Base-by-base conservation (phyloP, 2,329 filamentous ascomycete species). In the Alternaria sp. region DNA sequence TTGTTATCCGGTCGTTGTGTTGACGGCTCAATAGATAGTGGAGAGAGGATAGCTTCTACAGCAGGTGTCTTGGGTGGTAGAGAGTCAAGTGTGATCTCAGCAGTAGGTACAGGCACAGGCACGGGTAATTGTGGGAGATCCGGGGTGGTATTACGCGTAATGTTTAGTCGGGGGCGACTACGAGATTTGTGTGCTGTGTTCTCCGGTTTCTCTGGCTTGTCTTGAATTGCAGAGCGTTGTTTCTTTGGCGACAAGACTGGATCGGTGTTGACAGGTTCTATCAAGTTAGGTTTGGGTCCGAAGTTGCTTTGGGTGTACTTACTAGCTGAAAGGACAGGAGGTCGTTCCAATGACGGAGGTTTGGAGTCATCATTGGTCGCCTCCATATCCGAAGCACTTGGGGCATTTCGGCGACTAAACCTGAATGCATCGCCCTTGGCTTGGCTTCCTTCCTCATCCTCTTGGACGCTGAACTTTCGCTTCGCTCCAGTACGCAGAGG, bases 381-480 rank as follows among this genome's bases (percentile, higher is more conserved):
- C 7, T 61, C 61, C n/a, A 66, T 64, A 33, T 71, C 69, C 29
- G 60, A 37, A 45, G 50, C 49, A 44, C 51, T 51, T 67, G 70
- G 54, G 5, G 57, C 45, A 40, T 62, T 67, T 57, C 73, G 79
- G 29, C 82, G 77, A 61, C 76, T 83, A 68, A 81, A 84, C 11
- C 77, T 77, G 68, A 84, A 84, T 28, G 79, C 74, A 21, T 81
- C 81, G 6, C 64, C 46, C 40, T 71, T 65, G 36, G 62, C 26
- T 7, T 71, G 69, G 26, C 64, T 69, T 41, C 65, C 65, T 26
- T 81, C 80, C 21, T 84, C 81, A 10, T 80, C 80, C 37, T 86
- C 83, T 39, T 83, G 79, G 17, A 82, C 80, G 54, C 79, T 83
- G 51, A 87, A 80, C 68, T 88, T 87, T 48, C 85, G 80, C 74